Evolutionary conservation across 2,329 filamentous ascomycete genomes (phyloP), one percentile per base, ranked within the genome.

Genomic region (Zelopaecilomyces penicillatus): DNA sequence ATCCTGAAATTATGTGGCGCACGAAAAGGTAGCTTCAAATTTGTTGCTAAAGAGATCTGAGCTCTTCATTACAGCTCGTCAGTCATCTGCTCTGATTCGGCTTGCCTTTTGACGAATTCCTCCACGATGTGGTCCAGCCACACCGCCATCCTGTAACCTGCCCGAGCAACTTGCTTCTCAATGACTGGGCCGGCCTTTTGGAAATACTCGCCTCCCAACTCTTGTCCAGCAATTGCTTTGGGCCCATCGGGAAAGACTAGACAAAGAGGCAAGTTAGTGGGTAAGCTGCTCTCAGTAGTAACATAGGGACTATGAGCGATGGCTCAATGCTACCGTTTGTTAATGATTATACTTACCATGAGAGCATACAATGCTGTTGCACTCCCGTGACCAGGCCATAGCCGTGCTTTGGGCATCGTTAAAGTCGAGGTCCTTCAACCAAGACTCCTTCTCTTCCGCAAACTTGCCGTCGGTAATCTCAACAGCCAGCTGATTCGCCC

Each of bases 161-260:
- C 84, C 51, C 76, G 77, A 6, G 83, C 83, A 49, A 88, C 70
- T 58, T 83, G 78, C 47, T 76, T 58, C 61, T 87, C 79, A 38
- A 87, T 69, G 46, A 82, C 75, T 19, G 74, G 77, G n/a, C 75
- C 75, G 3, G 80, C 82, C 30, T 69, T 71, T 30, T 78, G 69
- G 55, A 78, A 85, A 61, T 87, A 87, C 31, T 73, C 70, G 0
- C 75, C 76, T 29, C 73, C 73, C 27, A 86, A 67, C 56, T 85
- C 81, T 61, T 78, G 67, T 12, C 72, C 75, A 10, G 64, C 66
- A 43, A 85, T 78, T 6, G 73, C 78, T 19, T 65, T 63, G 10
- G 74, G 68, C 0, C 82, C 83, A 32, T 82, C 66, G 0, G 80
- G 80, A 43, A 87, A 64, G 6, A 86, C 82, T 71, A 53, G 26